Conservation (phyloP, 345 rosid species). For the Rhodamnia rubescens region DNA sequence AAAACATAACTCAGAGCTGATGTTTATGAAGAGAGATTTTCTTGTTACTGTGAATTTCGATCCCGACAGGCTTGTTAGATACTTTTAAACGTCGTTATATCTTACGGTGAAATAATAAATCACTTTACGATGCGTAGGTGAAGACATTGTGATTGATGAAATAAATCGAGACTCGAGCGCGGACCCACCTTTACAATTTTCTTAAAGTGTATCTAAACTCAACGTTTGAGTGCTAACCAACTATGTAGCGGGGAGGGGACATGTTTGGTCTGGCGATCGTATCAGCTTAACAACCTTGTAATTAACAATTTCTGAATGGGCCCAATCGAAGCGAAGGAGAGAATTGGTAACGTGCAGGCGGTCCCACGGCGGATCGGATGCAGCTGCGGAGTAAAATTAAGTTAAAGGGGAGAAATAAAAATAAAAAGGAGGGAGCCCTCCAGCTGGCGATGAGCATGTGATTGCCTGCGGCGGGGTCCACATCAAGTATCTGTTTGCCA, state of each 20-base stretch:
- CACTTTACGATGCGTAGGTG: not conserved
- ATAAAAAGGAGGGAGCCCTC: not conserved
- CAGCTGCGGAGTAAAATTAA: not conserved
- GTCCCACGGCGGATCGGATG: not conserved
- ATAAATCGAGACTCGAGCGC: not conserved
- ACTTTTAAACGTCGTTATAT: not conserved
- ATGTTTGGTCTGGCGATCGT: not conserved
- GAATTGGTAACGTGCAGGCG: not conserved
- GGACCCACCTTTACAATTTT: not conserved
- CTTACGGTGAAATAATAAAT: not conserved
- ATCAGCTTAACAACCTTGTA: not conserved
- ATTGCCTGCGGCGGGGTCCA: not conserved
- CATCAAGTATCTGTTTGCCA: not conserved
- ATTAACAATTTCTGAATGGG: not conserved
- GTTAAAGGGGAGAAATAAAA: not conserved
- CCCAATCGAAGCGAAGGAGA: not conserved
- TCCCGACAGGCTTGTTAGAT: not conserved
- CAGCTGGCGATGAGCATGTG: not conserved
- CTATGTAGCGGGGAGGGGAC: not conserved
- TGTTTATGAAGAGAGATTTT: not conserved
- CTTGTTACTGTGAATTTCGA: not conserved
- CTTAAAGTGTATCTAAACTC: not conserved
- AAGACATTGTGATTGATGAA: not conserved
- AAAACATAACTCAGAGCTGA: not conserved
- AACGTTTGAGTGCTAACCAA: not conserved